phyloP scores from a whole-genome alignment of 805 yeast species.

The Pichia cephalocereana region DNA sequence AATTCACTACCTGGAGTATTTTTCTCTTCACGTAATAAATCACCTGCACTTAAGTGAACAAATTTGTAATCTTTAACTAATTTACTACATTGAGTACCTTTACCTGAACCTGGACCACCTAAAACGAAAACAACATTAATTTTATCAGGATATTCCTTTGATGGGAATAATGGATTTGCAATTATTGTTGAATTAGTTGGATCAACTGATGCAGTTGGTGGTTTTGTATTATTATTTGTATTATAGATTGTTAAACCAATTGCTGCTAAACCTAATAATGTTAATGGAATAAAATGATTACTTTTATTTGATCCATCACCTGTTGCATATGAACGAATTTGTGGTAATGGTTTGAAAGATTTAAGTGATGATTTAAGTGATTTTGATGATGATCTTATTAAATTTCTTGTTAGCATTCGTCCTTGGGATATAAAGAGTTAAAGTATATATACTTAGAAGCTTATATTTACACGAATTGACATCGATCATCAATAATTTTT shows the following conservation, averaged over 20 bases:
- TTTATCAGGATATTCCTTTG: conserved; percentile 4
- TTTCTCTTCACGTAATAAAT: conserved; percentile 88
- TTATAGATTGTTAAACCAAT: conserved; percentile 27
- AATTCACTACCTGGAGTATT: conserved; percentile 68
- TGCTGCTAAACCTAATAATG: conserved; percentile 23
- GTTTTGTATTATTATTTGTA: conserved; percentile 20
- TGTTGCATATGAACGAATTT: conserved; percentile 3
- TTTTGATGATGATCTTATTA: no score
- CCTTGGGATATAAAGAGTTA: no score
- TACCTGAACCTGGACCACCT: conserved; percentile 98
- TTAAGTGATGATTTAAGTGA: background rate
- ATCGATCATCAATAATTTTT: no score
- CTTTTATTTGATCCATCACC: conserved; percentile 1
- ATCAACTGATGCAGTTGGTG: conserved; percentile 27
- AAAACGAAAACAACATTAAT: conserved; percentile 80
- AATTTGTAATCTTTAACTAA: conserved; percentile 74
- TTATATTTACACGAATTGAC: no score
- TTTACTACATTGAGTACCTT: conserved; percentile 91
- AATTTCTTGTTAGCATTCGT: no score
- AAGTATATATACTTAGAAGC: no score
- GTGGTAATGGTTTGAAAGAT: background rate
- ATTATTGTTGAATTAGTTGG: conserved; percentile 27
- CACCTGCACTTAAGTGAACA: conserved; percentile 94
- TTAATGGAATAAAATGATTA: conserved; percentile 19
- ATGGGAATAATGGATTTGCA: conserved; percentile 6